Percentiles rank a stretch among this genome's conserved stretches.
These are phyloP conservation scores for Dacryopinax primogenitus DNA, from an alignment of 768 basidiomycete genomes.

Conservation along the genomic window DNA sequence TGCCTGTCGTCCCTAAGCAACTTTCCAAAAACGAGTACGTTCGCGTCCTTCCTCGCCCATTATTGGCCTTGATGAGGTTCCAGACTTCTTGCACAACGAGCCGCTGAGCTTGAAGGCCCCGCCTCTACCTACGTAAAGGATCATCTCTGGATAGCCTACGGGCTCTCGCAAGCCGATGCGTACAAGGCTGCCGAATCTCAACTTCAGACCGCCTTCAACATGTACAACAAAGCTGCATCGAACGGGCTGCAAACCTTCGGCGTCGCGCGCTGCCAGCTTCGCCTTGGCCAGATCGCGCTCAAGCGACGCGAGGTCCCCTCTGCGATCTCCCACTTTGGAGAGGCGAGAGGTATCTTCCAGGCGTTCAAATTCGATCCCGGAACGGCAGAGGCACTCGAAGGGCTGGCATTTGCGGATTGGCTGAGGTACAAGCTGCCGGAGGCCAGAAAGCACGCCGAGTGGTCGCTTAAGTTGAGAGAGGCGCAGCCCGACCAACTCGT, in stretches of 20 bases:
- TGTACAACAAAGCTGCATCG: background rate
- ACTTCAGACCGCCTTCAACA: background rate
- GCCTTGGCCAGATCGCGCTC: background rate
- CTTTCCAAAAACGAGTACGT: background rate
- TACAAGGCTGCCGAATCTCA: background rate
- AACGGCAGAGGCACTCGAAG: background rate
- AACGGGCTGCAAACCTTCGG: background rate
- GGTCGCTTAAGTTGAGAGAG: background rate
- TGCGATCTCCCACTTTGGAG: background rate
- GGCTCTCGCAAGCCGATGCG: background rate
- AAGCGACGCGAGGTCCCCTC: background rate
- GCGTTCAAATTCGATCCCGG: background rate
- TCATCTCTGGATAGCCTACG: background rate
- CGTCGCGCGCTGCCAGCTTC: background rate
- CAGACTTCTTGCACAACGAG: background rate
- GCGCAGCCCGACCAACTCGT: background rate
- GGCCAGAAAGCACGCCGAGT: background rate
- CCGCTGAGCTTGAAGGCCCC: background rate
- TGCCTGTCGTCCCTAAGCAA: too few species aligned
- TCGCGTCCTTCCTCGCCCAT: background rate
- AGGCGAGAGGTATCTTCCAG: background rate
- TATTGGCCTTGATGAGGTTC: background rate
- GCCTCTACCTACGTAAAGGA: background rate
- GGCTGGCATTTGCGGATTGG: background rate
- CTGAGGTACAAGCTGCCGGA: background rate